Evolutionary conservation across 2,329 filamentous ascomycete genomes (phyloP), one percentile per base, ranked within the genome.

Genomic region (Delphinella strobiligena): DNA sequence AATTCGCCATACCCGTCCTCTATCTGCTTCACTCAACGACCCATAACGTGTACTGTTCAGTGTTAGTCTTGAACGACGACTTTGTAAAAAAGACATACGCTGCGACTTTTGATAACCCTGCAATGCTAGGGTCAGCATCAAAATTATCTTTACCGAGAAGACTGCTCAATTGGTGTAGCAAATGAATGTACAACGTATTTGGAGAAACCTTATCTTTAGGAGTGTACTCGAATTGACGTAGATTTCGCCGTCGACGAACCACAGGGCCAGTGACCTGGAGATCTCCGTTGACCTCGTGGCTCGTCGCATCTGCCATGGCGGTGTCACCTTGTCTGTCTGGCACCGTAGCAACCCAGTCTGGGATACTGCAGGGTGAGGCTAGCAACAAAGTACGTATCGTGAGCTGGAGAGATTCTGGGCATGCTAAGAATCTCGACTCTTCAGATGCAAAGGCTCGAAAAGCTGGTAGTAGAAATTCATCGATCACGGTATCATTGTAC

Each of bases 1-100:
- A 8, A 36, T 31, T 11, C 11, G n/a, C 42, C 39, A 47, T 7
- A 45, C 30, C 14, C 18, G 30, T 18, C 27, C 40, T 30, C 37
- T 39, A 12, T 44, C 39, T 1, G 17, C 18, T 32, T 44, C 37
- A 11, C 37, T 18, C 33, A 47, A 32, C 48, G 50, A 2, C 41
- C 38, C 12, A 43, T 52, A 16, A 51, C 54, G 9, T 40, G 45
- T n/a, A 58, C 45, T 4, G 41, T 11, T 30, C 27, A 5, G 10
- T 30, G 18, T 40, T 18, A 40, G 37, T 14, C 7, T 31, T 12
- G 10, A 7, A 5, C 16, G 12, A n/a, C 30, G 7, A 18, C 10
- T 9, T 4, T 14, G 3, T 3, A 18, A 16, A 15, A 5, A 2
- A 16, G 27, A 36, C 38, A 35, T 36, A 40, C 38, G 15, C 31